Evolutionary conservation across 306 rosid genomes (phyloP).

Genomic region (Castanea mollissima): DNA sequence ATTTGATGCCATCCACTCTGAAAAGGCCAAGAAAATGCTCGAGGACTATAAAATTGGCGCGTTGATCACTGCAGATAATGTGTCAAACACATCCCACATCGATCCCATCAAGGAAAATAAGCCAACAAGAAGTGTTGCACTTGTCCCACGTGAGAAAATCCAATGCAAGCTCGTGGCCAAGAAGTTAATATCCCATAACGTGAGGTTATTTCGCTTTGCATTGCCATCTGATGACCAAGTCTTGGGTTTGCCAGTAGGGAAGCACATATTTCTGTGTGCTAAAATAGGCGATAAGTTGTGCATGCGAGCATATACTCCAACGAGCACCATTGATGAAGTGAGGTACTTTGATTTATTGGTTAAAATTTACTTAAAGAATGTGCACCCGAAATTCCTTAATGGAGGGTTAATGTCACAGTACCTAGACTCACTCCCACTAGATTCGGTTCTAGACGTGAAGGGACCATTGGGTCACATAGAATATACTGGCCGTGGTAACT

Average conservation of each 20-base stretch:
- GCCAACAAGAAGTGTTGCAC: conserved; percentile 35
- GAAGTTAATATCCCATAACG: conserved; percentile 58
- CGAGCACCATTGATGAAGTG: conserved; percentile 47
- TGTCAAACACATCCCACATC: conserved; percentile 27
- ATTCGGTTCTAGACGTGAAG: conserved; percentile 52
- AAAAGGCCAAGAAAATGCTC: conserved; percentile 72
- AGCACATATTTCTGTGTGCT: conserved; percentile 74
- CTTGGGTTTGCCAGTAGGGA: conserved; percentile 72
- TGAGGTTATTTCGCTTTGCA: conserved; percentile 56
- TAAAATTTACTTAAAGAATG: conserved; percentile 62
- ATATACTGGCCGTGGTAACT: conserved; percentile 60
- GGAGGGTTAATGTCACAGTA: conserved; percentile 79
- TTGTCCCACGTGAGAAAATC: conserved; percentile 55
- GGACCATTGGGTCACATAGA: conserved; percentile 91
- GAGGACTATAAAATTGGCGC: conserved; percentile 66
- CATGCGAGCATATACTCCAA: conserved; percentile 91
- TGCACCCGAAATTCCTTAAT: conserved; percentile 68
- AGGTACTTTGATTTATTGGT: conserved; percentile 74
- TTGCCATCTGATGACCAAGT: conserved; percentile 58
- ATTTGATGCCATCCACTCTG: conserved; percentile 87
- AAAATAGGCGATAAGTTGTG: conserved; percentile 57
- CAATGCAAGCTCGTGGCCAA: conserved; percentile 60
- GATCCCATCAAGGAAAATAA: conserved; percentile 47
- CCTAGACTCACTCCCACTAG: conserved; percentile 51
- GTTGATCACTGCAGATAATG: conserved; percentile 43